These are phyloP conservation scores for Aureobasidium sp. DNA, from an alignment of 2,329 filamentous ascomycete species.

Conservation along the genomic window DNA sequence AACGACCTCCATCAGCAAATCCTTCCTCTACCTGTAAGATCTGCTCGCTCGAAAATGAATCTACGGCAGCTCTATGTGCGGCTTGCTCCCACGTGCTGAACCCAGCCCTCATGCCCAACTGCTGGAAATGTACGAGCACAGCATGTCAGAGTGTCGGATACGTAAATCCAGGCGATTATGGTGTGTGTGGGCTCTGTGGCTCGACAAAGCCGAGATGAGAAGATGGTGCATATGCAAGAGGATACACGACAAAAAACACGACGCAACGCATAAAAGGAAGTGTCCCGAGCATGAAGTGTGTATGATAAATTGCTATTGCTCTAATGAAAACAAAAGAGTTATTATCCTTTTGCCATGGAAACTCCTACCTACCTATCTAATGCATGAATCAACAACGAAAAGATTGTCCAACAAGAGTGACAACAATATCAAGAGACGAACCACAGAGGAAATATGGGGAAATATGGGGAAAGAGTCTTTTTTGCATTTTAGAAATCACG, in stretches of 20 bases:
- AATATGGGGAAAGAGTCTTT: too few relatives aligned
- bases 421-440: background rate
- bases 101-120: constrained; percentile 42
- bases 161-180: constrained; percentile 62
- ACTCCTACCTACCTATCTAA: background rate
- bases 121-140: constrained; percentile 58
- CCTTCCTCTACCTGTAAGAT: constrained; percentile 43
- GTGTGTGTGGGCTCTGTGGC: constrained; percentile 64
- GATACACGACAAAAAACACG: background rate
- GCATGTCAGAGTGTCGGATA: constrained; percentile 54
- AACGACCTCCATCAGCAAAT: background rate
- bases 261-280: background rate
- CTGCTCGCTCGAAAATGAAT: constrained; percentile 62
- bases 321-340: background rate
- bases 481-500: background rate
- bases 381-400: background rate
- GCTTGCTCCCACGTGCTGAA: constrained; percentile 66
- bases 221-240: background rate
- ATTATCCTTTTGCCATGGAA: background rate
- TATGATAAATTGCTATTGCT: background rate
- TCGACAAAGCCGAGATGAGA: background rate
- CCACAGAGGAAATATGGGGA: background rate
- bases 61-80: constrained; percentile 51
- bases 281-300: background rate
- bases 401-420: background rate